phyloP scores from a whole-genome alignment of 768 basidiomycete genomes.

The Chalciporus pseudorubinellus region DNA sequence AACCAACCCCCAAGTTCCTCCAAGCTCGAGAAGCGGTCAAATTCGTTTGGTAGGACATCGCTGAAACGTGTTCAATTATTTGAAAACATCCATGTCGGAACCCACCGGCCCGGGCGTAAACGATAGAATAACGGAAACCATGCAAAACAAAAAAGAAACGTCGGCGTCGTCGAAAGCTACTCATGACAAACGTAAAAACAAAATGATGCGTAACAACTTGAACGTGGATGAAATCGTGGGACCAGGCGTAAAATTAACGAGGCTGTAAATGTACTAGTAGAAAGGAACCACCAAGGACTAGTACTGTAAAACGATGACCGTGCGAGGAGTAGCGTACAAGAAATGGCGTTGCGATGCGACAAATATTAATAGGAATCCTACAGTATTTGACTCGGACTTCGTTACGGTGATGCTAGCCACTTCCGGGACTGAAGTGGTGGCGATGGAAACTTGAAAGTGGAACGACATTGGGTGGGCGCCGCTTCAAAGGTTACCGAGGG shows the following conservation, averaged over 20 bases:
- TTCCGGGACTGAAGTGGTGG: neutral
- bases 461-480: conserved; percentile 4
- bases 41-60: too few species aligned
- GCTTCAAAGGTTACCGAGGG: conserved; percentile 4
- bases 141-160: too few species aligned
- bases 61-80: too few species aligned
- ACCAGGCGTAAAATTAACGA: neutral
- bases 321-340: neutral
- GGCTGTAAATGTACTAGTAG: neutral
- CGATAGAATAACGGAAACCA: too few species aligned
- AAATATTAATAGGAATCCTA: conserved; percentile 2
- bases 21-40: too few species aligned
- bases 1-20: too few species aligned
- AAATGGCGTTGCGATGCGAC: neutral
- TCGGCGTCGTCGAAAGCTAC: too few species aligned
- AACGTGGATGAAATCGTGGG: neutral
- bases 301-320: neutral
- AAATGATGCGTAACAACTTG: neutral
- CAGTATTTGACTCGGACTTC: too few species aligned
- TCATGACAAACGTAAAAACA: too few species aligned
- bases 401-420: neutral
- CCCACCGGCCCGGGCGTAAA: too few species aligned
- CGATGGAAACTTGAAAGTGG: neutral
- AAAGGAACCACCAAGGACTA: neutral
- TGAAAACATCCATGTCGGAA: too few species aligned